Evolutionary conservation across 1,139 yeast species (phyloP), one percentile per base, ranked within the genome.

Genomic region (Saccharomyces pastorianus): DNA sequence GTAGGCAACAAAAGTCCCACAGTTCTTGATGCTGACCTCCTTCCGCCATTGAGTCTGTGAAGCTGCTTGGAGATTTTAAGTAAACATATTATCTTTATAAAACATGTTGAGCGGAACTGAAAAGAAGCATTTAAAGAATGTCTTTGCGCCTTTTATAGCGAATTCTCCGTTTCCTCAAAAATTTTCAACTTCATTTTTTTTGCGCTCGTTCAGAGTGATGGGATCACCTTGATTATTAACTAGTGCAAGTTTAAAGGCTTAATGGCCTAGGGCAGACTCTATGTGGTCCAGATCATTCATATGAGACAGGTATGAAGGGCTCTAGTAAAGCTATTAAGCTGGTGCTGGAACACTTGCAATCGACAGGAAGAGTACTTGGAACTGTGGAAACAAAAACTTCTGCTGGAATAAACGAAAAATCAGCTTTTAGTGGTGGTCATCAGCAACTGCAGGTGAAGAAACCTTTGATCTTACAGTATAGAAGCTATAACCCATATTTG

Each of bases 11-110:
- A 32, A 32, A 41, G 48, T 42, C 46, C 55, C 31, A 53, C 59
- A 53, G 11, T 60, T 61, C 63, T 61, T 61, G 70, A 65, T 65
- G 58, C 60, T 61, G 69, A 64, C 64, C 68, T 63, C 61, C 60
- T 47, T 46, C 38, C 29, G 29, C 29, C 29, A 14, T 46, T 46
- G 26, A 17, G 26, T 23, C 41, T 25, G 41, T 42, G n/a, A 8
- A n/a, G 20, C 26, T 13, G 29, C 23, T n/a, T 11, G 46, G 27
- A 1, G 25, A 28, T 14, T 41, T 29, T n/a, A n/a, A 28, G n/a
- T n/a, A n/a, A n/a, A n/a, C n/a, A n/a, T n/a, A n/a, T n/a, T n/a
- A n/a, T n/a, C n/a, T n/a, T n/a, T n/a, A n/a, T n/a, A n/a, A n/a
- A 23, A 47, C 26, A 20, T 27, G 20, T 20, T 27, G 17, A 46